Base-by-base conservation (phyloP, 1,284 basidiomycete genomes). In the Phylloporus sp. region DNA sequence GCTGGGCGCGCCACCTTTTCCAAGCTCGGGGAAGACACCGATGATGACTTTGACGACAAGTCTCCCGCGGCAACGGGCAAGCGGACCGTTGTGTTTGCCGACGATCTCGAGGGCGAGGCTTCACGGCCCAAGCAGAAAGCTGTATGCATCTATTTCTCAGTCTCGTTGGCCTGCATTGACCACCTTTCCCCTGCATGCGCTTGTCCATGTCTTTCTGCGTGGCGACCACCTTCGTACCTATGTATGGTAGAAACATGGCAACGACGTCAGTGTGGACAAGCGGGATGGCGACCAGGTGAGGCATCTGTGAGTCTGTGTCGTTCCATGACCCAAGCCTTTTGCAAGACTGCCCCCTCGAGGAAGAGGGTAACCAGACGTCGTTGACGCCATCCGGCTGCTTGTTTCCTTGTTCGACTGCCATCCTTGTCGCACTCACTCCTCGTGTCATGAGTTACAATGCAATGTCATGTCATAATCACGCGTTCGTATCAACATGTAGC, bases 11-110 rank as follows among this genome's bases (percentile, higher is more conserved):
- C 77, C 66, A 71, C 64, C 1, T 78, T 78, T 67, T 5, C 77
- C 68, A 74, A 71, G 62, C 72, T 78, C 35, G 68, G 68, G 68
- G 73, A 74, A 77, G 78, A 74, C 65, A 69, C 71, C 68, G 80
- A 78, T 29, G 78, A 78, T 53, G 75, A 66, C 61, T 73, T 72
- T 69, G 78, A 75, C 39, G 69, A 78, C 32, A 68, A 71, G 52
- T 56, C 56, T 39, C 62, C 67, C 60, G 71, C 67, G 66, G 68
- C 68, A 37, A 72, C 68, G 65, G 71, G 72, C 58, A 80, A 80
- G 67, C 70, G 77, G 4, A 43, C 58, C 14, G 69, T 70, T 61
- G 59, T 68, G 69, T 72, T 77, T 64, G 41, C 71, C 64, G 76
- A 78, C 56, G 65, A 78, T n/a, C 63, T 65, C 63, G 72, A 75